Base-by-base conservation (phyloP, 2,329 filamentous ascomycete genomes). In the Penicillium sp. region DNA sequence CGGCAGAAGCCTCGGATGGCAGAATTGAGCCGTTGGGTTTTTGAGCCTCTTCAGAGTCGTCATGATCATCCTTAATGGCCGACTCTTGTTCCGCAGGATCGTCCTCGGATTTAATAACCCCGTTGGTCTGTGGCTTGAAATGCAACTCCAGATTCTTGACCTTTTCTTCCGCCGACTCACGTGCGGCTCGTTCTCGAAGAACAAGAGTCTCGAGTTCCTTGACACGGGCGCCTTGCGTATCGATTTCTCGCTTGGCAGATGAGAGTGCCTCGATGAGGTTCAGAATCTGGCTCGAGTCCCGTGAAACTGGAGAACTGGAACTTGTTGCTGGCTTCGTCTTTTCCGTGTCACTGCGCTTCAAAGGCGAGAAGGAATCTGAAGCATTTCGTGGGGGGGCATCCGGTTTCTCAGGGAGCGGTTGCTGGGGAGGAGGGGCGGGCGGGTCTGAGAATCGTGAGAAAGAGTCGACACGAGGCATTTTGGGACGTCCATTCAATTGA, bases 401-500 rank as follows among this genome's bases (percentile, higher is more conserved):
- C 0, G 93, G 93, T 73, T 97, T 97, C 71, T 97, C 93, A 1
- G 93, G 93, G 6, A 98, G 80, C 14, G 93, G 93, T 66, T 96
- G 93, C 66, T 96, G 92, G 27, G 93, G 93, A 26, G 93, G 93
- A 8, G 93, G 93, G 23, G 93, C 93, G 4, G 93, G 93, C 50
- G 93, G 93, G 57, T 97, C 93, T 1, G 91, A 95, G 72, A 97
- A 98, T 52, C 92, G 85, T 4, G 90, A 85, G 67, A 95, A 93
- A 42, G 88, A 80, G 69, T 96, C 92, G 21, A 86, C 78, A 63
- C 91, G 88, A 47, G 80, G 75, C 56, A 77, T 73, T 62, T 79
- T 78, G 9, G 74, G 73, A 31, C 75, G 72, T 48, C 77, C 78
- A 58, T 80, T 82, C n/a, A 77, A 63, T 58, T 78, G 78, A 45